Percentiles rank a stretch among this genome's conserved stretches.
phyloP scores from a whole-genome alignment of 768 basidiomycete species.

The Hericium erinaceus region DNA sequence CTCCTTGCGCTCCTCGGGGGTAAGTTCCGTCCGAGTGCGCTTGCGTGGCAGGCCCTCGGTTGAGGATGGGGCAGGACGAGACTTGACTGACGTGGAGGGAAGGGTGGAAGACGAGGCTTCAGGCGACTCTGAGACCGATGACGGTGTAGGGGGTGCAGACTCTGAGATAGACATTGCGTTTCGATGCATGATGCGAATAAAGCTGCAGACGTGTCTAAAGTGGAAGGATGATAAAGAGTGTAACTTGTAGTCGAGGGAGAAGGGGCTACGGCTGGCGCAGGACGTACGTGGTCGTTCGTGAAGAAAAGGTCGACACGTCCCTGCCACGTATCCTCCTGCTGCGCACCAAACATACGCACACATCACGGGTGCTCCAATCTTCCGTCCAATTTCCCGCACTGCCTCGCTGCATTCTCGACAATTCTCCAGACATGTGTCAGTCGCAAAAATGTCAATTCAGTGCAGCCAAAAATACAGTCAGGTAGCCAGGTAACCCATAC shows the following conservation, averaged over 20 bases:
- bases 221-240: not conserved
- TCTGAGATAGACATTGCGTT: not conserved
- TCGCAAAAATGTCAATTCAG: not conserved
- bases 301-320: slow-evolving; percentile 12
- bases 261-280: slow-evolving; percentile 10
- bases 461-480: not conserved
- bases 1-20: slow-evolving; percentile 75
- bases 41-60: slow-evolving; percentile 49
- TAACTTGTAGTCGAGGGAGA: slow-evolving; percentile 1
- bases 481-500: not conserved
- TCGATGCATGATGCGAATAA: not conserved
- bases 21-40: slow-evolving; percentile 53
- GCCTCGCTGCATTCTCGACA: not conserved
- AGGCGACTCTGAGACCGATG: slow-evolving; percentile 3
- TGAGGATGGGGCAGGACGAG: slow-evolving; percentile 13
- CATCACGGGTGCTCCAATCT: not conserved
- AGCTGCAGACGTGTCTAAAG: not conserved
- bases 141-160: too few relatives aligned
- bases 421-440: not conserved
- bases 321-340: not conserved
- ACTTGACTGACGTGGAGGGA: not conserved
- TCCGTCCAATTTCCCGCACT: not conserved
- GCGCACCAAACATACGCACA: not conserved
- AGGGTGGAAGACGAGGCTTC: slow-evolving; percentile 6
- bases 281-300: slow-evolving; percentile 18